Base-by-base conservation (phyloP, 768 basidiomycete species). In the Phaeolepiota aurea region DNA sequence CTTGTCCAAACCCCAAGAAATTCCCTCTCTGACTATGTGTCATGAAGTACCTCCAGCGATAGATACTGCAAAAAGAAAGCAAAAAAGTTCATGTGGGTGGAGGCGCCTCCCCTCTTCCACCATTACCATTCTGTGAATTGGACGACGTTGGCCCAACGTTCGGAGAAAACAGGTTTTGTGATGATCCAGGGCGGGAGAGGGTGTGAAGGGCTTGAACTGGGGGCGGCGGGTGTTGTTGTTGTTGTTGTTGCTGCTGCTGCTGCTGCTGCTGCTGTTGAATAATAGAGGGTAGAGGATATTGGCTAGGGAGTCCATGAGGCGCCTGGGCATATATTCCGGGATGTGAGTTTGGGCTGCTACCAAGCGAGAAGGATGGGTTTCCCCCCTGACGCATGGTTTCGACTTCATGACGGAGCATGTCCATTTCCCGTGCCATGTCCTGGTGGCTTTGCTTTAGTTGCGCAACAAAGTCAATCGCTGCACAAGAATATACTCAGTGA, bases 391-490 rank as follows among this genome's bases (percentile, higher is more conserved):
- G 82, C 42, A 74, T 54, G n/a, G 59, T 59, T 33, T 72, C 86
- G 37, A 87, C 54, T 57, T 92, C 89, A 50, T 83, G 79, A 52
- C 85, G 72, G 43, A 91, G 62, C 58, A 79, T 69, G 32, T 89
- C 87, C 32, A 90, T 71, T 57, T 92, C 88, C 44, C 83, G 73
- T 2, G 68, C 65, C 80, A 90, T 77, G 31, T 87, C 81, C 52
- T 81, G 76, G 54, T 88, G 79, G 40, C 66, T 72, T 45, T 79
- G 75, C 59, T 93, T 93, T 49, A 94, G 65, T 41, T 77, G 76
- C 22, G 66, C 60, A 36, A 96, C 86, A 63, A 87, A 91, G 59
- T 94, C 91, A 54, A 94, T 91, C 20, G 92, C 91, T 86, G 46
- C 16, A 34, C 23, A 19, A 36, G 35, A 43, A 44, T n/a, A n/a